Percentiles rank a stretch among this genome's conserved stretches.
phyloP scores from a whole-genome alignment of 148 eudicot genomes.

The Persicaria maculosa region DNA sequence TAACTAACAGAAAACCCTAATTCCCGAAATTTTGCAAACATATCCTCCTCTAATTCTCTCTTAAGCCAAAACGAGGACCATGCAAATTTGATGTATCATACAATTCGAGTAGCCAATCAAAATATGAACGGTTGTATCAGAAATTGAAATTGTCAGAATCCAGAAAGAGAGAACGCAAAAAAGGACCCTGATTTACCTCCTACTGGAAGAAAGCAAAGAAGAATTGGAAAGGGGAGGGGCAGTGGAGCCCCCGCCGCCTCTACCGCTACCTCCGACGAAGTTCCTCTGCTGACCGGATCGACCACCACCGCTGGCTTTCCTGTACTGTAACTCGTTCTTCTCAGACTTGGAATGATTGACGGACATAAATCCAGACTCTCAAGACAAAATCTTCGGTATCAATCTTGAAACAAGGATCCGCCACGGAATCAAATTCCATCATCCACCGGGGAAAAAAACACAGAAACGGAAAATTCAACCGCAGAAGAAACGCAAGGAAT shows the following conservation, averaged over 20 bases:
- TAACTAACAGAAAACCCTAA: neutral
- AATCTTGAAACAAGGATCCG: conserved; percentile 7
- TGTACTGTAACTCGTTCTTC: conserved; percentile 56
- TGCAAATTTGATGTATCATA: neutral
- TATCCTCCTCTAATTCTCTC: neutral
- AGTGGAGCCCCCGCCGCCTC: conserved; percentile 40
- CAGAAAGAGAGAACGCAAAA: neutral
- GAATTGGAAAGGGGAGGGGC: conserved; percentile 36
- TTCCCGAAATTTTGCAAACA: neutral
- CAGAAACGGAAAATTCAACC: neutral
- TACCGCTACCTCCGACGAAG: conserved; percentile 30
- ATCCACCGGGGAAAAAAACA: neutral
- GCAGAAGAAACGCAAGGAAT: neutral
- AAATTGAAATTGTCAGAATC: neutral
- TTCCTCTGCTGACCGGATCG: conserved; percentile 47
- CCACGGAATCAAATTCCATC: neutral
- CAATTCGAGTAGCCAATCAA: neutral
- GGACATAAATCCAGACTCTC: conserved; percentile 74
- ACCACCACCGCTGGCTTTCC: conserved; percentile 32
- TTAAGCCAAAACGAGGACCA: neutral
- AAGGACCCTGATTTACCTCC: conserved; percentile 28
- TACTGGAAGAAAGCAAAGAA: conserved; percentile 23
- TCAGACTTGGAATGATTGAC: conserved; percentile 71
- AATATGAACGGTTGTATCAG: neutral
- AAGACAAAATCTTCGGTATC: conserved; percentile 6